phyloP scores from a whole-genome alignment of 164 flowering plant species.

The Paratinospora sagittata region DNA sequence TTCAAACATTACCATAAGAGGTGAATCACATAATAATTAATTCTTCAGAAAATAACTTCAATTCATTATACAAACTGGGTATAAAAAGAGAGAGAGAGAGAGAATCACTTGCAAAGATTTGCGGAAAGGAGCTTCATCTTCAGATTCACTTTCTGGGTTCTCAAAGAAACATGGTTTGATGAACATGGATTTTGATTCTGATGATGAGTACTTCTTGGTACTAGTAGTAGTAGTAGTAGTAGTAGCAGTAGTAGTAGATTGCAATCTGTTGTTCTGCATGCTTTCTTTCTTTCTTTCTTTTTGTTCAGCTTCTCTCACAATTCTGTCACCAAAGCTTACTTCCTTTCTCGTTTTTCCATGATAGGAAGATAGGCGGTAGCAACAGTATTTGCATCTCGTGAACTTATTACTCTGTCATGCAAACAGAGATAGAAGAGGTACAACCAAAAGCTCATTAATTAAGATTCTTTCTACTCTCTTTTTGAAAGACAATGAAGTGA shows the following conservation, averaged over 20 bases:
- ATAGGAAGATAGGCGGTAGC: neutral
- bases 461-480: neutral
- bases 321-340: neutral
- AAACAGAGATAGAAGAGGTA: neutral
- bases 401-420: neutral
- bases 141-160: constrained; percentile 13
- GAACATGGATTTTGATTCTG: neutral
- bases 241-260: too few species aligned
- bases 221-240: neutral
- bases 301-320: neutral
- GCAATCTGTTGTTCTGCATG: neutral
- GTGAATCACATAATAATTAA: neutral
- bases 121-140: constrained; percentile 22
- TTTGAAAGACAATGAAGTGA: constrained; percentile 6
- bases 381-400: neutral
- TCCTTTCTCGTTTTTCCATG: neutral
- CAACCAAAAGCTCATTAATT: constrained; percentile 14
- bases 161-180: constrained; percentile 3
- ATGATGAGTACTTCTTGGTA: neutral
- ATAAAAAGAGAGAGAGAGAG: neutral
- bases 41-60: neutral
- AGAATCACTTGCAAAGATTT: constrained; percentile 37
- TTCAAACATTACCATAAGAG: neutral
- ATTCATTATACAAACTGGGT: neutral
- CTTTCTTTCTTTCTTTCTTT: neutral